A percentile compares a stretch with the other conserved stretches of the same genome.
Evolutionary conservation across 106 monocot species (phyloP).

Genomic region (Phalaenopsis equestris): DNA sequence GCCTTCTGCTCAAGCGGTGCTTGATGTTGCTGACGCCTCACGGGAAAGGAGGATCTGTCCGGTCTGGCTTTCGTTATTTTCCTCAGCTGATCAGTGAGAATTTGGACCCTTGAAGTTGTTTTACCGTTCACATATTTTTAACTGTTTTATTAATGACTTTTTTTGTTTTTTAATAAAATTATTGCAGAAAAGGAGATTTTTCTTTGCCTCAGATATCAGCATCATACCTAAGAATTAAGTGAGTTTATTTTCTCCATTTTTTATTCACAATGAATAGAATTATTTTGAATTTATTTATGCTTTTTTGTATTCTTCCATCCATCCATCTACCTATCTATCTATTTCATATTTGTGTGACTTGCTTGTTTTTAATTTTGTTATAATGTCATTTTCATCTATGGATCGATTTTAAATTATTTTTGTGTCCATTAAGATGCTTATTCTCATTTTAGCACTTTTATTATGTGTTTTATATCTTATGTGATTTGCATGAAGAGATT

Average conservation of each 20-base stretch:
- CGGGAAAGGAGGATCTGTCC: conserved; percentile 38
- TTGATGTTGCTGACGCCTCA: conserved; percentile 39
- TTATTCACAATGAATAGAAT: conserved; percentile 1
- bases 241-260: conserved; percentile 11
- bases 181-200: conserved; percentile 53
- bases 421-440: too few relatives aligned
- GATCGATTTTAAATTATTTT: too few relatives aligned
- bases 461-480: too few relatives aligned
- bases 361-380: too few relatives aligned
- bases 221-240: conserved; percentile 78
- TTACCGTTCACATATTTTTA: background rate
- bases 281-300: background rate
- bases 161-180: conserved; percentile 2
- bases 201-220: conserved; percentile 56
- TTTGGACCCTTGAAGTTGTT: background rate
- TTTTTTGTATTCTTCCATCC: background rate
- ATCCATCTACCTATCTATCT: too few relatives aligned
- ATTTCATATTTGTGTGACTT: too few relatives aligned
- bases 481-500: too few relatives aligned
- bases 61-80: conserved; percentile 75
- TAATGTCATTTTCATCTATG: too few relatives aligned
- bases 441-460: too few relatives aligned
- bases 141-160: background rate
- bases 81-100: conserved; percentile 58
- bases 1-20: conserved; percentile 33